Evolutionary conservation across 306 rosid genomes (phyloP).

Genomic region (Castanea sativa): DNA sequence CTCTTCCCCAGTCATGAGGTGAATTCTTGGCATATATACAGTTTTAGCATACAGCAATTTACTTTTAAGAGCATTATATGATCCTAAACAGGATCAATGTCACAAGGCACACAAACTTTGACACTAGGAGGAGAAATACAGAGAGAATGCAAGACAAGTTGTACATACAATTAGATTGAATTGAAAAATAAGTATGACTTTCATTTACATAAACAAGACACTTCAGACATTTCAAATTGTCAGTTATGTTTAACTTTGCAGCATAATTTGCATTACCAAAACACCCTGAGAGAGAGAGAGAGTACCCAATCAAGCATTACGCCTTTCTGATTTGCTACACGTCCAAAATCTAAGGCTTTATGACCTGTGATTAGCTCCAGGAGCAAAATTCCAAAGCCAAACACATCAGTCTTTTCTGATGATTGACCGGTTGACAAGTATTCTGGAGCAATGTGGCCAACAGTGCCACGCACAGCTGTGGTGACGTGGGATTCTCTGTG

Average conservation of each 20-base stretch:
- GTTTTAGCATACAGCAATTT: not conserved
- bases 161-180: not conserved
- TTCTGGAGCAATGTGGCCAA: conserved; percentile 97
- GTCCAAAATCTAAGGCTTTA: conserved; percentile 93
- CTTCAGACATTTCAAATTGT: not conserved
- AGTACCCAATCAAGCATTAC: conserved; percentile 97
- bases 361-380: conserved; percentile 96
- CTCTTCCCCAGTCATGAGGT: not conserved
- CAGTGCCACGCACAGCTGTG: conserved; percentile 97
- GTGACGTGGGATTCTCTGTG: conserved; percentile 97
- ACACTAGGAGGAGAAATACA: not conserved
- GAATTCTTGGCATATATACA: not conserved
- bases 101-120: not conserved
- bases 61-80: not conserved
- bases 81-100: not conserved
- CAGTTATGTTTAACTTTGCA: not conserved
- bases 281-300: conserved; percentile 11
- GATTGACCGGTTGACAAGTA: conserved; percentile 95
- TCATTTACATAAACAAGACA: not conserved
- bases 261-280: not conserved
- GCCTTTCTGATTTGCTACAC: conserved; percentile 91
- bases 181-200: not conserved
- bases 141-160: not conserved
- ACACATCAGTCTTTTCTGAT: conserved; percentile 95
- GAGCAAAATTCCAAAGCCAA: conserved; percentile 93